phyloP scores from a whole-genome alignment of 495 filamentous ascomycete genomes.

The Hyaloscypha finlandica region DNA sequence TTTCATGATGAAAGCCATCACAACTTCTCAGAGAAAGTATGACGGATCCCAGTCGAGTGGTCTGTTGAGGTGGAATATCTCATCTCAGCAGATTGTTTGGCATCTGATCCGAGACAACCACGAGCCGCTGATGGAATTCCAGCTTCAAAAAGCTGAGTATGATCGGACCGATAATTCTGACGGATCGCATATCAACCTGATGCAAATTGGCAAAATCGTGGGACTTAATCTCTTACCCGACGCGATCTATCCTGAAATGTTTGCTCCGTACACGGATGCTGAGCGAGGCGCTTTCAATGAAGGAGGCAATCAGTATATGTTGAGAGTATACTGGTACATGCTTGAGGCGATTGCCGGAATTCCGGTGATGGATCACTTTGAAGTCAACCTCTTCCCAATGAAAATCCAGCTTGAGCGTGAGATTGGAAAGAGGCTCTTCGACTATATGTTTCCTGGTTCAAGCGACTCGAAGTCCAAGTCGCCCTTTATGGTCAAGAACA shows the following conservation, averaged over 20 bases:
- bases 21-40: conserved; percentile 84
- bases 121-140: conserved; percentile 91
- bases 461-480: conserved; percentile 63
- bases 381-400: conserved; percentile 89
- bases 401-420: conserved; percentile 94
- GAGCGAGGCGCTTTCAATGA: conserved; percentile 50
- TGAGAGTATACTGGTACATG: conserved; percentile 95
- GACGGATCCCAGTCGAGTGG: conserved; percentile 79
- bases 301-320: conserved; percentile 67
- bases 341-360: conserved; percentile 97
- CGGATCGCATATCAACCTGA: conserved; percentile 89
- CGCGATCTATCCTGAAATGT: conserved; percentile 93
- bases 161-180: conserved; percentile 95
- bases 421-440: conserved; percentile 90
- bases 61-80: conserved; percentile 84
- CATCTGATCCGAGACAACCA: conserved; percentile 84
- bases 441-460: conserved; percentile 91
- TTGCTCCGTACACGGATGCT: conserved; percentile 78
- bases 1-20: conserved; percentile 99
- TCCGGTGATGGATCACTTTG: conserved; percentile 95
- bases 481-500: conserved; percentile 82
- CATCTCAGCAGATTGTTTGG: conserved; percentile 93
- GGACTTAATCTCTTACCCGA: conserved; percentile 87
- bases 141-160: conserved; percentile 84
- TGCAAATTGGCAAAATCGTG: conserved; percentile 80